These are phyloP conservation scores for Erodium texanum DNA, from an alignment of 441 rosid genomes.

Conservation along the genomic window DNA sequence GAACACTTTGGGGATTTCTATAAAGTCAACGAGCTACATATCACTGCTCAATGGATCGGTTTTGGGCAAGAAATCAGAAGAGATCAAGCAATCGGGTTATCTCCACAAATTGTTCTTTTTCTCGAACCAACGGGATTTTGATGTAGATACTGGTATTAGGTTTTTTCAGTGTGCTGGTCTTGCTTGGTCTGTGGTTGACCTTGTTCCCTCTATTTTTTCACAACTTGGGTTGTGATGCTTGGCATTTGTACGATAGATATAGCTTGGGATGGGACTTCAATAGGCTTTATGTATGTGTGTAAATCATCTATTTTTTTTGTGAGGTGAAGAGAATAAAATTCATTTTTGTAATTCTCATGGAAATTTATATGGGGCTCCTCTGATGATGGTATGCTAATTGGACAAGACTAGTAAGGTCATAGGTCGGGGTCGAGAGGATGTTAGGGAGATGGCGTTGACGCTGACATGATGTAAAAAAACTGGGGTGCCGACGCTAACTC, in stretches of 20 bases:
- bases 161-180: slow-evolving; percentile 82
- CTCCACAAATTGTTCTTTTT: slow-evolving; percentile 41
- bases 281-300: neutral
- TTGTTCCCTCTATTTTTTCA: slow-evolving; percentile 61
- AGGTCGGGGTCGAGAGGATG: too few relatives aligned
- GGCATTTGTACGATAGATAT: slow-evolving; percentile 1
- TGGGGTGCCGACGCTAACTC: too few relatives aligned
- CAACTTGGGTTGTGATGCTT: slow-evolving; percentile 35
- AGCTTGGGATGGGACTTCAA: neutral
- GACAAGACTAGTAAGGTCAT: too few relatives aligned
- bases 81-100: slow-evolving; percentile 46
- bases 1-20: slow-evolving; percentile 58
- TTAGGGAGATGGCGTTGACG: too few relatives aligned
- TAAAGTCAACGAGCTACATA: slow-evolving; percentile 57
- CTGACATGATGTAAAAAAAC: too few relatives aligned
- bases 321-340: neutral
- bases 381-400: neutral
- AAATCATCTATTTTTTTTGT: neutral
- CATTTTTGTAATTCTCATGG: neutral
- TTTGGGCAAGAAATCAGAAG: slow-evolving; percentile 32
- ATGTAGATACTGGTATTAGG: slow-evolving; percentile 84
- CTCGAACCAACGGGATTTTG: slow-evolving; percentile 44
- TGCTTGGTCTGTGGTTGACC: slow-evolving; percentile 91
- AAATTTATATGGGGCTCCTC: neutral
- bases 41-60: slow-evolving; percentile 43